Conservation (phyloP, 164 flowering plant species). For the Aristolochia contorta region DNA sequence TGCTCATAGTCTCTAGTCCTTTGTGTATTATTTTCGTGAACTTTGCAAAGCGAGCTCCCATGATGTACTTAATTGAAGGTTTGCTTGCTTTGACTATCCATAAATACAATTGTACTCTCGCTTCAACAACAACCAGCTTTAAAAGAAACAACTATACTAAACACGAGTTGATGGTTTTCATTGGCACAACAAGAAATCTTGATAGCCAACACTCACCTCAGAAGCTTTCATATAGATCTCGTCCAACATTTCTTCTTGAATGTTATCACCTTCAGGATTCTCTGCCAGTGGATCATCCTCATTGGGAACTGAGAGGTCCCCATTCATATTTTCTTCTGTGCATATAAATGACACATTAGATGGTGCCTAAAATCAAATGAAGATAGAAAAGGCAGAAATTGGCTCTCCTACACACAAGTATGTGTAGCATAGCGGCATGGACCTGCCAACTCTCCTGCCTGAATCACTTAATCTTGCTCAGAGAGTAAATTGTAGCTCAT, state of each 20-base stretch:
- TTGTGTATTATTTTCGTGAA: too few species aligned
- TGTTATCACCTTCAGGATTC: constrained; percentile 22
- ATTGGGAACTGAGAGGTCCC: constrained; percentile 20
- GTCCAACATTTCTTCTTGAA: constrained; percentile 42
- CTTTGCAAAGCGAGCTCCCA: too few species aligned
- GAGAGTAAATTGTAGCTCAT: background rate
- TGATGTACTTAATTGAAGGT: too few species aligned
- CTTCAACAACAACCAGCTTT: too few species aligned
- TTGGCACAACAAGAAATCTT: too few species aligned
- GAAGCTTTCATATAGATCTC: constrained; percentile 24
- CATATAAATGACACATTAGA: background rate
- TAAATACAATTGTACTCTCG: too few species aligned
- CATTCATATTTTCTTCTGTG: constrained; percentile 4
- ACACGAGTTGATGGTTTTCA: too few species aligned
- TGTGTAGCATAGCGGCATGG: background rate
- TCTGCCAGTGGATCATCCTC: constrained; percentile 14
- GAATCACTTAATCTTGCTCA: background rate
- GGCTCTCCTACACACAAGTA: background rate
- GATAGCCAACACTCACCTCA: constrained; percentile 3
- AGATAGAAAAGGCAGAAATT: too few species aligned
- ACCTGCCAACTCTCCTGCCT: background rate
- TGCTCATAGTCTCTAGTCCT: too few species aligned
- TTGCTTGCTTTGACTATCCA: too few species aligned
- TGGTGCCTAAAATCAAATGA: background rate
- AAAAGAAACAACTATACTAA: too few species aligned